These are phyloP conservation scores for Aureobasidium uvarum DNA, from an alignment of 2,329 filamentous ascomycete genomes.

Conservation along the genomic window DNA sequence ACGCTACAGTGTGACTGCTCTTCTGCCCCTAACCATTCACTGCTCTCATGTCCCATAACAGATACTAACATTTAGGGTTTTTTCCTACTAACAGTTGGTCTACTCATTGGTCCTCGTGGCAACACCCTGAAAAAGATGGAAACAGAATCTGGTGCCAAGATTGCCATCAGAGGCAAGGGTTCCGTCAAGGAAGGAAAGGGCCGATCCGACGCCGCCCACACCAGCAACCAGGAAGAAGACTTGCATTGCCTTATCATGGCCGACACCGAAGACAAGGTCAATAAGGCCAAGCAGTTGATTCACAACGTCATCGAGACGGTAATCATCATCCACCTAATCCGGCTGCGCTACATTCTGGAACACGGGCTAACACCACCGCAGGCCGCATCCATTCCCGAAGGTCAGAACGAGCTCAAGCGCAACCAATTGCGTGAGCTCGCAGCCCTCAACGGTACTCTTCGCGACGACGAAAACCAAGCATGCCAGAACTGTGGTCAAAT, in stretches of 20 bases:
- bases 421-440: constrained; percentile 98
- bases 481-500: constrained; percentile 99
- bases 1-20: constrained; percentile 20
- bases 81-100: constrained; percentile 86
- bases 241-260: constrained; percentile 99
- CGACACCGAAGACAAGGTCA: constrained; percentile 98
- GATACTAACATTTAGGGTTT: constrained; percentile 88
- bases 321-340: constrained; percentile 45
- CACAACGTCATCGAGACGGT: constrained; percentile 99
- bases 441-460: constrained; percentile 95
- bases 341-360: not conserved
- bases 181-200: constrained; percentile 99
- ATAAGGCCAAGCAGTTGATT: constrained; percentile 97
- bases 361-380: constrained; percentile 46
- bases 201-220: constrained; percentile 96
- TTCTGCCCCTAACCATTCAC: constrained; percentile 24
- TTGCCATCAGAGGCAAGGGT: constrained; percentile 98
- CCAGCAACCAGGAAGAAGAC: constrained; percentile 99
- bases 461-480: constrained; percentile 98
- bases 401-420: constrained; percentile 97
- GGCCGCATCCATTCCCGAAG: constrained; percentile 98
- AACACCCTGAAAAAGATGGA: constrained; percentile 99
- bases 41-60: constrained; percentile 24
- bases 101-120: constrained; percentile 99
- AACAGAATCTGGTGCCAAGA: constrained; percentile 93